phyloP scores from a whole-genome alignment of 2,329 filamentous ascomycete species.

The Pseudogymnoascus sp. region DNA sequence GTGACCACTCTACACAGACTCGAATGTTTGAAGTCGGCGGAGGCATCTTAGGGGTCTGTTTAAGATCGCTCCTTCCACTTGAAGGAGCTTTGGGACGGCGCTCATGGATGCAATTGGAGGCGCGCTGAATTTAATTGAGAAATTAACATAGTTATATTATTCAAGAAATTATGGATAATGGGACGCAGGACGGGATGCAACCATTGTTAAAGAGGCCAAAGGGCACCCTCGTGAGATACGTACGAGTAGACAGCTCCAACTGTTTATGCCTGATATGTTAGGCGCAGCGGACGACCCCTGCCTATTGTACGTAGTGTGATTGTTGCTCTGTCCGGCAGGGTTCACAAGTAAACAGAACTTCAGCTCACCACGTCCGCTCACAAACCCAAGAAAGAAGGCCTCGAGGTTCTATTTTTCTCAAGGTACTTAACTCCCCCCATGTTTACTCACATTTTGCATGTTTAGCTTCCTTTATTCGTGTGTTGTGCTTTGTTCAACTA shows the following conservation, averaged over 20 bases:
- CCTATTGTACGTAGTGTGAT: slow-evolving; percentile 7
- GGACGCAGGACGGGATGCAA: not conserved
- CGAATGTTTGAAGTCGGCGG: slow-evolving; percentile 67
- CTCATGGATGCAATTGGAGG: slow-evolving; percentile 25
- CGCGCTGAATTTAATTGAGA: slow-evolving; percentile 6
- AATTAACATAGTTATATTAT: slow-evolving; percentile 10
- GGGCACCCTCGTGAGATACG: not conserved
- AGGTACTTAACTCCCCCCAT: not conserved
- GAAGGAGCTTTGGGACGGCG: slow-evolving; percentile 25
- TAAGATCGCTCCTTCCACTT: slow-evolving; percentile 23
- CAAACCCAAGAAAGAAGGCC: not conserved
- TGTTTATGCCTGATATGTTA: not conserved
- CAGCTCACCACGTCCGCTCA: not conserved
- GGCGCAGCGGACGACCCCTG: not conserved
- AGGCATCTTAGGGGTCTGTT: slow-evolving; percentile 25
- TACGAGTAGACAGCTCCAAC: not conserved
- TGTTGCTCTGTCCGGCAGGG: not conserved
- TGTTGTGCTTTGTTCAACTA: not conserved
- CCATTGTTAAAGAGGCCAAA: slow-evolving; percentile 1
- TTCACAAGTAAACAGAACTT: slow-evolving; percentile 9
- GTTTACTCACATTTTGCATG: not conserved
- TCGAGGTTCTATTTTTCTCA: not conserved
- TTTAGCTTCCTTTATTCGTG: not conserved
- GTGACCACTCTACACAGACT: slow-evolving; percentile 91
- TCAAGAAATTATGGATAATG: not conserved